Evolutionary conservation across 768 basidiomycete genomes (phyloP), one percentile per base, ranked within the genome.

Genomic region (Lactifluus volemus): DNA sequence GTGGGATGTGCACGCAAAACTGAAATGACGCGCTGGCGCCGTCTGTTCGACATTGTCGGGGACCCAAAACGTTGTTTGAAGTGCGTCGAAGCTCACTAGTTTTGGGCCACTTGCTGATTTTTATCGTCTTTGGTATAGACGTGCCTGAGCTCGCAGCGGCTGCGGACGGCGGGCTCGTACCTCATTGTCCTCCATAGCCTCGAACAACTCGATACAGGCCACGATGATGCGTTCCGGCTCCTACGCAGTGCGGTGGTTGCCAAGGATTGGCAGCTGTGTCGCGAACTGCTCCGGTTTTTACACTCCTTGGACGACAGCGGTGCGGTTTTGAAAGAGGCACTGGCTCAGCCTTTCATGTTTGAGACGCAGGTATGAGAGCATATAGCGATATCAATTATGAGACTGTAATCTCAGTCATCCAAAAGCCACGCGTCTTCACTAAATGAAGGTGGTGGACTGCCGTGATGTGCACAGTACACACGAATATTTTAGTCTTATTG

Each of bases 1-100:
- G 95, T 98, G 10, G 87, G 90, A 5, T 98, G 96, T 68, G 96
- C 97, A 19, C 79, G 97, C 55, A 99, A 99, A 76, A 98, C 92
- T 6, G 97, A 99, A 73, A 81, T 95, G 70, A 86, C 90, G 4
- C 74, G 88, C 53, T 99, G 97, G 97, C 81, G 82, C 49, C 81
- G 86, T 57, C 75, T 99, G 44, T 99, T 99, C 71, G 84, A 84
- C 58, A 80, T 91, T 38, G 94, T 96, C 3, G 97, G 97, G 7
- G 89, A 87, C 69, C 96, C 97, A 0, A 85, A 68, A 76, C 81
- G 4, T 77, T 99, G 41, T 98, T 98, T 69, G 96, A 99, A 80
- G 92, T 95, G 68, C 17, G 41, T 55, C 10, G n/a, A 54, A 5
- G n/a, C 41, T 52, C 21, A 42, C 41, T 17, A n/a, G n/a, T n/a